phyloP scores from a whole-genome alignment of 2,329 filamentous ascomycete species.

The Myrmaecium sp. region DNA sequence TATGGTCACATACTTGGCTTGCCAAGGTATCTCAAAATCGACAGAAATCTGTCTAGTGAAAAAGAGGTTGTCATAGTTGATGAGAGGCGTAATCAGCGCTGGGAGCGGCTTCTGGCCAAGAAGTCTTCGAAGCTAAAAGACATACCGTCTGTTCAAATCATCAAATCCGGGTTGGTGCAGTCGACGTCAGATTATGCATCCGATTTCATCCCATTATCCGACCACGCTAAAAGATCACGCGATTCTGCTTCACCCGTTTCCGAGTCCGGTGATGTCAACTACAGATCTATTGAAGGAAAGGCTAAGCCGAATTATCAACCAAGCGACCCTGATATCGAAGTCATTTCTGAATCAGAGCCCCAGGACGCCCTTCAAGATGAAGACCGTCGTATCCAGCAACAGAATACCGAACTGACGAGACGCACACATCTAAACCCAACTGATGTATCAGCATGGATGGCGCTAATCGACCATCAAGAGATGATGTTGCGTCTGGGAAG shows the following conservation, averaged over 20 bases:
- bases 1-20: constrained; percentile 56
- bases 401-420: constrained; percentile 44
- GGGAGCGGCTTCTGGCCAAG: constrained; percentile 26
- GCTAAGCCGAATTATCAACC: constrained; percentile 7
- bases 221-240: constrained; percentile 10
- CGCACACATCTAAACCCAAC: constrained; percentile 47
- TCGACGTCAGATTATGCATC: neutral
- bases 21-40: constrained; percentile 42
- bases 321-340: constrained; percentile 21
- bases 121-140: constrained; percentile 9
- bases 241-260: constrained; percentile 4
- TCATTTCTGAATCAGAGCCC: constrained; percentile 10
- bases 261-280: constrained; percentile 14
- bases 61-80: constrained; percentile 20
- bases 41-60: constrained; percentile 44
- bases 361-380: constrained; percentile 5
- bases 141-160: constrained; percentile 13
- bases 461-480: constrained; percentile 65
- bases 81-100: constrained; percentile 23
- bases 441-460: constrained; percentile 58
- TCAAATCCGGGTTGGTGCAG: no score
- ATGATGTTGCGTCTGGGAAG: constrained; percentile 38
- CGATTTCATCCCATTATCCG: no score
- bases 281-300: constrained; percentile 21
- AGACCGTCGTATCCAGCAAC: constrained; percentile 25